These are phyloP conservation scores for Phytophthora foliorum DNA, from an alignment of 352 stramenopile genomes.

Conservation along the genomic window DNA sequence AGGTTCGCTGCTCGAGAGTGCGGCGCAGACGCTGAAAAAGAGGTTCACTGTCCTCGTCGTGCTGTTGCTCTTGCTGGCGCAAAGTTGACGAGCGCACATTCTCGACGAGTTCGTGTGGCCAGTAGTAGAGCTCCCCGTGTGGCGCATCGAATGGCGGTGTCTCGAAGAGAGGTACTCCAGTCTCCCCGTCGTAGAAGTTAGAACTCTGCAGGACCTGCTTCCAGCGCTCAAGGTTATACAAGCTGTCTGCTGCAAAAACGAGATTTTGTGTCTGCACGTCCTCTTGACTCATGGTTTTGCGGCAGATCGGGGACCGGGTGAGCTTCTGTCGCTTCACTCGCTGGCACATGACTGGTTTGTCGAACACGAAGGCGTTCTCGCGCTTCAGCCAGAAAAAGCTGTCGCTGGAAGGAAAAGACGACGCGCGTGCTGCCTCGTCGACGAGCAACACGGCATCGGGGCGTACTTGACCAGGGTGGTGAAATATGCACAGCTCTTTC, in stretches of 20 bases:
- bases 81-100: slow-evolving; percentile 35
- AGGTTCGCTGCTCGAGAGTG: slow-evolving; percentile 15
- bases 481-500: slow-evolving; percentile 66
- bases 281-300: slow-evolving; percentile 55
- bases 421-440: slow-evolving; percentile 39
- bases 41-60: slow-evolving; percentile 9
- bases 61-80: slow-evolving; percentile 20
- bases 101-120: slow-evolving; percentile 44
- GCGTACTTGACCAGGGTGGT: slow-evolving; percentile 36
- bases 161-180: slow-evolving; percentile 18
- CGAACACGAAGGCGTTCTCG: slow-evolving; percentile 52
- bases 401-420: slow-evolving; percentile 31
- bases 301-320: slow-evolving; percentile 48
- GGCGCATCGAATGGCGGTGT: slow-evolving; percentile 23
- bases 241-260: slow-evolving; percentile 51
- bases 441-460: slow-evolving; percentile 47
- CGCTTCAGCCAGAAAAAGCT: slow-evolving; percentile 50
- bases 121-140: slow-evolving; percentile 47
- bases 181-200: slow-evolving; percentile 38
- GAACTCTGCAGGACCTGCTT: slow-evolving; percentile 42
- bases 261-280: slow-evolving; percentile 45
- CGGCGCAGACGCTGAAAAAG: slow-evolving; percentile 31
- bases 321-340: slow-evolving; percentile 46
- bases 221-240: slow-evolving; percentile 43
- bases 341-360: slow-evolving; percentile 52